phyloP scores from a whole-genome alignment of 306 rosid species.

The Ormosia emarginata region DNA sequence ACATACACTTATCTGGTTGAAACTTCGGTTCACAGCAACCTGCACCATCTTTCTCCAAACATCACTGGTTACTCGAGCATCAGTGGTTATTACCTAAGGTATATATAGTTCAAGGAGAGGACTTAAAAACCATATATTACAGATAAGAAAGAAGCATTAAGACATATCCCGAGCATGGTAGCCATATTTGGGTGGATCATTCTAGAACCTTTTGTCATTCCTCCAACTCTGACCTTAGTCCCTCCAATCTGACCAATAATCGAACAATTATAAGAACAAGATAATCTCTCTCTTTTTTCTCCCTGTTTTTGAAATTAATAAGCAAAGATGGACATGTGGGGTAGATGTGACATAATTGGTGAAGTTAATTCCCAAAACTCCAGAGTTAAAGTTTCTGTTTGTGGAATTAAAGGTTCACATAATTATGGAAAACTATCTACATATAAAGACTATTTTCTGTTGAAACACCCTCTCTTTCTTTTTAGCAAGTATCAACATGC shows the following conservation, averaged over 20 bases:
- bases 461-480: too few species aligned
- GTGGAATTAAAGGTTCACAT: too few species aligned
- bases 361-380: too few species aligned
- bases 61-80: constrained; percentile 70
- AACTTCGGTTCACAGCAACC: constrained; percentile 80
- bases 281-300: too few species aligned
- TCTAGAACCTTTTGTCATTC: constrained; percentile 97
- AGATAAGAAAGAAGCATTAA: constrained; percentile 20
- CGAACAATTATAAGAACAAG: constrained; percentile 13
- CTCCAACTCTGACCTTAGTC: constrained; percentile 68
- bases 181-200: constrained; percentile 99
- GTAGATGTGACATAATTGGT: too few species aligned
- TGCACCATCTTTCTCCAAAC: constrained; percentile 89
- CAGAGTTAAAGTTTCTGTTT: too few species aligned
- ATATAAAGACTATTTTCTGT: too few species aligned
- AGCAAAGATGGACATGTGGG: too few species aligned
- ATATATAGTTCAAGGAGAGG: constrained; percentile 16
- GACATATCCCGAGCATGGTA: constrained; percentile 80
- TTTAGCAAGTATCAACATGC: too few species aligned
- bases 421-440: too few species aligned
- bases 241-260: constrained; percentile 63
- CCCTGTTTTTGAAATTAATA: too few species aligned
- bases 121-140: neutral
- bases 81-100: constrained; percentile 78
- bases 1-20: constrained; percentile 94